Conservation (phyloP, 2,329 filamentous ascomycete species). For the Nemania sp. region DNA sequence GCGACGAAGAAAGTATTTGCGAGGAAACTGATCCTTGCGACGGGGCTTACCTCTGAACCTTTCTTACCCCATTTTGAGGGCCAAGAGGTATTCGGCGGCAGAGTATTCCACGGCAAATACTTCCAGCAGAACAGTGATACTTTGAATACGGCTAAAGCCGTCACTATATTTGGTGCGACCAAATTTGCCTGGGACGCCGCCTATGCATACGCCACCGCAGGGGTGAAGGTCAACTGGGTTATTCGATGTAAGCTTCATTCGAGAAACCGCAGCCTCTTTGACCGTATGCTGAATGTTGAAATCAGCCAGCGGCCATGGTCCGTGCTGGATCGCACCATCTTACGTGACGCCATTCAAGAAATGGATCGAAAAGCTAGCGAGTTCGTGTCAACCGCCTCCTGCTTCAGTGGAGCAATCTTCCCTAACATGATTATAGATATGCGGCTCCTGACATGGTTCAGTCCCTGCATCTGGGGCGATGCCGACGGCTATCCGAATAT, state of each 20-base stretch:
- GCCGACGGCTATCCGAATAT: slow-evolving; percentile 61
- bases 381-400: slow-evolving; percentile 36
- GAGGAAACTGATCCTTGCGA: slow-evolving; percentile 62
- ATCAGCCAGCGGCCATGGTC: slow-evolving; percentile 53
- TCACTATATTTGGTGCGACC: slow-evolving; percentile 60
- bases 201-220: slow-evolving; percentile 58
- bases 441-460: slow-evolving; percentile 72
- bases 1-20: slow-evolving; percentile 38
- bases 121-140: slow-evolving; percentile 45
- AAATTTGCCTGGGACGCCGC: slow-evolving; percentile 68
- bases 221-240: slow-evolving; percentile 59
- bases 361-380: slow-evolving; percentile 53
- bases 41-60: slow-evolving; percentile 62
- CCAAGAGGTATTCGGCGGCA: slow-evolving; percentile 52
- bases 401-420: not conserved
- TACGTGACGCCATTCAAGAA: slow-evolving; percentile 54
- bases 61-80: slow-evolving; percentile 56
- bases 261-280: not conserved
- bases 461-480: slow-evolving; percentile 72
- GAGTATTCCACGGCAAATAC: slow-evolving; percentile 61
- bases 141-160: slow-evolving; percentile 43
- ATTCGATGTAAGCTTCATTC: slow-evolving; percentile 46
- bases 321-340: slow-evolving; percentile 55
- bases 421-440: slow-evolving; percentile 45
- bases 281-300: not conserved